Evolutionary conservation across 345 rosid genomes (phyloP), one percentile per base, ranked within the genome.

Genomic region (Schrenkiella parvula): DNA sequence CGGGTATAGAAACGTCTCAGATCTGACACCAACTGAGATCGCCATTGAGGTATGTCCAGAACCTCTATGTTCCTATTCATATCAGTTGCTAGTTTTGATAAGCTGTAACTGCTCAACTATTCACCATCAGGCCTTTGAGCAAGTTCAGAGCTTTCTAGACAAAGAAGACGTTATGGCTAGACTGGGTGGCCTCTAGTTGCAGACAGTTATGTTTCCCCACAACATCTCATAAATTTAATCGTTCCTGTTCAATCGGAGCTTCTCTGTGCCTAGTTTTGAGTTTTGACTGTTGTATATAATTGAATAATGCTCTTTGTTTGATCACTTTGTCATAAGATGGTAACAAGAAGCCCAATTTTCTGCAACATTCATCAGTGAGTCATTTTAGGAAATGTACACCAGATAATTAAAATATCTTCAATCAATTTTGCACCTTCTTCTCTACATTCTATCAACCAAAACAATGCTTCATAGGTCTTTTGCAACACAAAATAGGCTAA

Each of bases 1-100:
- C 4, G 91, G 96, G 39, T 75, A 78, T 18, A 57, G 68, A 60
- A 91, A 80, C 18, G 85, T 91, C 22, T 85, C 84, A 15, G 82
- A 70, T 53, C 79, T 93, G 63, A 76, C 92, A 53, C 96, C 98
- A 29, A 59, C 81, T 22, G 67, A 80, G 35, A 91, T 93, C 28
- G 97, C 97, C 19, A 79, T 89, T 19, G 97, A 89, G 41, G 77
- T 73, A 73, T 17, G 65, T 55, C 64, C 57, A 57, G 46, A 69
- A 69, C 3, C 57, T 15, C 46, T 46, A 11, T 44, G 66, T 46
- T 58, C 21, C 14, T 57, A 17, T 34, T 46, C 35, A 46, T 28
- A 2, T 56, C 41, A 43, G 55, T 42, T 6, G 26, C 19, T 13
- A 42, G 46, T 56, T 19, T 57, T 46, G 41, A 69, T 3, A 44